Evolutionary conservation across 2,329 filamentous ascomycete species (phyloP), one percentile per base, ranked within the genome.

Genomic region (Nemania bipapillata): DNA sequence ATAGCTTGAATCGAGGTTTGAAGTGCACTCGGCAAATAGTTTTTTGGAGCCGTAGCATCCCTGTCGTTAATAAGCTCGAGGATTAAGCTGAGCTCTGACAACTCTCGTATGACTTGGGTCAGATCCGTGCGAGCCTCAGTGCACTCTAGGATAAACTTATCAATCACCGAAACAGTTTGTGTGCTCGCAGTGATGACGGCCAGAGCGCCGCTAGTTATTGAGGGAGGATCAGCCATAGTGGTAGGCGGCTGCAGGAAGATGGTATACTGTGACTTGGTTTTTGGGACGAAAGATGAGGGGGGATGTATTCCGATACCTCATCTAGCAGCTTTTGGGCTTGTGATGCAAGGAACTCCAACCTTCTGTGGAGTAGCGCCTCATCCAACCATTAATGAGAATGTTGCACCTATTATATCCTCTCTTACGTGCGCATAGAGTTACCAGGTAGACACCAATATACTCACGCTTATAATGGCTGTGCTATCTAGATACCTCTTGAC

Each of bases 91-190:
- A 61, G 58, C 4, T 53, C 58, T 4, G 58, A 54, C 17, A 61
- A 28, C 45, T 60, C 30, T 12, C 30, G 12, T 28, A 45, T 60
- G 20, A 60, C 24, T 11, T 40, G 30, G 28, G n/a, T 60, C 5
- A 60, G 57, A 52, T 60, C 57, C 6, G 57, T 20, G n/a, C 57
- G 57, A 26, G 57, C 45, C 7, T 52, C 57, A 12, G 28, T 52
- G 30, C 57, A 60, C 12, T 40, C 45, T n/a, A 22, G 57, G 7
- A 60, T 52, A 28, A 60, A 60, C 11, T 49, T 59, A 11, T 35
- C 28, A n/a, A 60, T 60, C 4, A 22, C 22, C 15, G 30, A n/a
- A 6, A 15, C 26, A n/a, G 56, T 26, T n/a, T 60, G 11, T 8
- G 12, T 37, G 45, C 42, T 40, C n/a, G 49, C 58, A 4, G 22